Base-by-base conservation (phyloP, 1,284 basidiomycete species). In the Inonotus obliquus region DNA sequence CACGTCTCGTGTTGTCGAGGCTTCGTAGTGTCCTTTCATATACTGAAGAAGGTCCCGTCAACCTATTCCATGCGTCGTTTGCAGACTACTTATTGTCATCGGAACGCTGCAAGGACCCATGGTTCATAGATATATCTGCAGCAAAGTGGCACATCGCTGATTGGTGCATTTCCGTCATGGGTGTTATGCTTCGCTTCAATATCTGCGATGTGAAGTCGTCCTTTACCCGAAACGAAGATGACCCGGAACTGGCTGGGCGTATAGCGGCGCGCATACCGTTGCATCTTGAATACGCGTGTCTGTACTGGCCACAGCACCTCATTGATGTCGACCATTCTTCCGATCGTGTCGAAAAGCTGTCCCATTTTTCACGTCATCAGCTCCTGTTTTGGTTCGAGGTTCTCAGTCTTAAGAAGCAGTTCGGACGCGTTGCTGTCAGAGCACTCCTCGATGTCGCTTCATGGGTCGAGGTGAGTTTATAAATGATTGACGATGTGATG, bases 291-390 rank as follows among this genome's bases (percentile, higher is more conserved):
- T 60, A 60, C 27, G 17, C 51, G 19, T 60, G 58, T 25, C n/a
- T 54, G 35, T 60, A 32, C 21, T 60, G 58, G 58, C 6, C 32
- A 9, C 32, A 32, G 32, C 32, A 32, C 32, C 32, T 32, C 32
- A 32, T 32, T 9, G 32, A 32, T 17, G 41, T 35, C 10, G 44
- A 44, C 10, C 19, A 17, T 35, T 29, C 41, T 21, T 2, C 6
- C 3, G 32, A 6, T 14, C 4, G 10, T 14, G 7, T 39, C 13
- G 9, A 60, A 9, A 4, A 17, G 17, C 29, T 60, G 17, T 27
- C 13, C 9, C 29, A 63, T 11, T 71, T 68, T 55, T 19, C 70
- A 6, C 39, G 65, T 17, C 39, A 49, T 4, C 54, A 65, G 17
- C 62, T 45, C 10, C 67, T 2, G 54, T 72, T 7, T 69, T 32